Evolutionary conservation across 2,329 filamentous ascomycete species (phyloP).

Genomic region (Aspergillus candidus): DNA sequence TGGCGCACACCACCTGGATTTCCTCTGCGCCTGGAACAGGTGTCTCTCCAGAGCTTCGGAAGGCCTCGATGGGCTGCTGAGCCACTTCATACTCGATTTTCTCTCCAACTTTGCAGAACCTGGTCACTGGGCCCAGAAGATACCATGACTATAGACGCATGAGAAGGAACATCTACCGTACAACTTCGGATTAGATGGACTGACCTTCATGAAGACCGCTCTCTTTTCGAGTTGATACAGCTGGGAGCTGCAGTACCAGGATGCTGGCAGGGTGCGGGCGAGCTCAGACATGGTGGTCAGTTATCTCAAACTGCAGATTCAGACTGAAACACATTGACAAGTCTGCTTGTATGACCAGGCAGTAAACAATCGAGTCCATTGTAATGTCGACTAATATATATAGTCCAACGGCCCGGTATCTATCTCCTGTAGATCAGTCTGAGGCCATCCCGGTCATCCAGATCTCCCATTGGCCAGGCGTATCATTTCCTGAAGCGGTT

Average conservation of each 20-base stretch:
- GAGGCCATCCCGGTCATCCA: background rate
- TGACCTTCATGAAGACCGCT: conserved; percentile 46
- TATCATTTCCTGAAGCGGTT: conserved; percentile 29
- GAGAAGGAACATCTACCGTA: conserved; percentile 1
- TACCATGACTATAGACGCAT: conserved; percentile 44
- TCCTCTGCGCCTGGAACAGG: conserved; percentile 27
- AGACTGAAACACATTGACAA: background rate
- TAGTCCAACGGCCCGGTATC: background rate
- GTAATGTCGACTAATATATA: background rate
- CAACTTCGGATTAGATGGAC: background rate
- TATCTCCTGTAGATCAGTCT: conserved; percentile 3
- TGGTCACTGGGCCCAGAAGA: conserved; percentile 48
- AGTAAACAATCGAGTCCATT: background rate
- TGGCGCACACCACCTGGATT: conserved; percentile 34
- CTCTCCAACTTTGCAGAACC: conserved; percentile 39
- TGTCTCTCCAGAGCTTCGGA: conserved; percentile 29
- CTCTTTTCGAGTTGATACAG: conserved; percentile 47
- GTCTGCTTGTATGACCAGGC: background rate
- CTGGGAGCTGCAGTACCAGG: conserved; percentile 46
- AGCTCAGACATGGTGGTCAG: conserved; percentile 27
- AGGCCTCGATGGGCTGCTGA: conserved; percentile 38
- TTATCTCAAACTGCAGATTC: background rate
- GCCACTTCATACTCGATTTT: conserved; percentile 47
- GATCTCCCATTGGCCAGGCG: conserved; percentile 16
- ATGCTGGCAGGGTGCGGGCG: conserved; percentile 44